Evolutionary conservation across 768 basidiomycete genomes (phyloP).

Genomic region (Candolleomyces aberdarensis): DNA sequence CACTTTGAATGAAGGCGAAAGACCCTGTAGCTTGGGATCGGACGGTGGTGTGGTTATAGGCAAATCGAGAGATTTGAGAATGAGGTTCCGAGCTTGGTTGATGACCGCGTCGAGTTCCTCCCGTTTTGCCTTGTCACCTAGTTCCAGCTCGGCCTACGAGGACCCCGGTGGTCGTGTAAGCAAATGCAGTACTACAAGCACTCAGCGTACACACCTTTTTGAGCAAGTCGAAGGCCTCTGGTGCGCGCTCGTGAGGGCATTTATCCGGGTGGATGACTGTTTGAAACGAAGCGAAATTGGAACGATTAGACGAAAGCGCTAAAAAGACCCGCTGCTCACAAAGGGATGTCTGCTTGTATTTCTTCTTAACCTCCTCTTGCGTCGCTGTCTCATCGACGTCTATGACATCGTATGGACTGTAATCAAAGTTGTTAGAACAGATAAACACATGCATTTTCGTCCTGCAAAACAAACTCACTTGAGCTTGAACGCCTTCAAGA

Average conservation of each 20-base stretch:
- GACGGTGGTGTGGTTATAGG: conserved; percentile 57
- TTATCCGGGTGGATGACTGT: conserved; percentile 99
- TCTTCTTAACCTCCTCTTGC: conserved; percentile 85
- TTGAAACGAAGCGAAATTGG: conserved; percentile 9
- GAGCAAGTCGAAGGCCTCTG: conserved; percentile 90
- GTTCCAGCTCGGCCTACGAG: conserved; percentile 75
- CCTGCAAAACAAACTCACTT: conserved; percentile 61
- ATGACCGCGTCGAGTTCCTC: conserved; percentile 81
- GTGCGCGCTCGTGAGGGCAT: conserved; percentile 80
- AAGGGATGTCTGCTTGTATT: conserved; percentile 80
- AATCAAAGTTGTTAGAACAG: not conserved
- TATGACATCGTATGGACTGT: conserved; percentile 91
- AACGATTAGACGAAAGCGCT: not conserved
- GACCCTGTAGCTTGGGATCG: conserved; percentile 54
- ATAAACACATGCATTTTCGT: not conserved
- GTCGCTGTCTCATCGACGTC: conserved; percentile 71
- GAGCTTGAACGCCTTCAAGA: conserved; percentile 92
- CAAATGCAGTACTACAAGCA: not conserved
- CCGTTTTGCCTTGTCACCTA: conserved; percentile 75
- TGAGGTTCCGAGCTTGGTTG: conserved; percentile 63
- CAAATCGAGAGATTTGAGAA: conserved; percentile 63
- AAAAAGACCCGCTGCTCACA: conserved; percentile 47
- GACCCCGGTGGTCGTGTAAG: not conserved
- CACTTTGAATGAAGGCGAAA: conserved; percentile 62
- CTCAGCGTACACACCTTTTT: conserved; percentile 66